Conservation (phyloP, 2,329 filamentous ascomycete species). For the Neofusicoccum sp. region DNA sequence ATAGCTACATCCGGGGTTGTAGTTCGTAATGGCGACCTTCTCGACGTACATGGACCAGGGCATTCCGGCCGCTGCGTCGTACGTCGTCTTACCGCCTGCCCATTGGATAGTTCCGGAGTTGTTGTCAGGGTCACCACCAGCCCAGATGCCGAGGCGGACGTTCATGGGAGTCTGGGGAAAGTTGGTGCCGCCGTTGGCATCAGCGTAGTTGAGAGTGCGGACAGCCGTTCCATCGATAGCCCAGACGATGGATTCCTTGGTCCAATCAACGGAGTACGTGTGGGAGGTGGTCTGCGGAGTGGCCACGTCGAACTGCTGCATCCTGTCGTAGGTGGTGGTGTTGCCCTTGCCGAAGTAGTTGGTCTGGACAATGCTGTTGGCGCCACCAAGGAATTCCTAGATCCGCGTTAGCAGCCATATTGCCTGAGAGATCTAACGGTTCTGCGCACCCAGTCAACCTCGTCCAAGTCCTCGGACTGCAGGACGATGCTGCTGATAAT, state of each 20-base stretch:
- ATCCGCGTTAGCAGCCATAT: neutral
- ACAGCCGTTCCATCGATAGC: constrained; percentile 66
- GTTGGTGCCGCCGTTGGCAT: constrained; percentile 56
- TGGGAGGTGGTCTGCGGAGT: constrained; percentile 59
- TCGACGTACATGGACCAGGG: constrained; percentile 55
- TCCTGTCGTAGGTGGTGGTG: constrained; percentile 67
- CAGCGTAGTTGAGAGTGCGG: constrained; percentile 60
- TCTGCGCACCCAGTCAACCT: constrained; percentile 65
- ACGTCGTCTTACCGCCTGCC: constrained; percentile 61
- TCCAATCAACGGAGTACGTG: constrained; percentile 73
- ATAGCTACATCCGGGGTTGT: constrained; percentile 52
- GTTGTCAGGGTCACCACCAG: constrained; percentile 47
- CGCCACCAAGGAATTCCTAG: constrained; percentile 68
- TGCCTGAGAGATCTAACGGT: neutral
- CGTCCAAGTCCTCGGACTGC: constrained; percentile 79
- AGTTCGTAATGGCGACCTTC: constrained; percentile 52
- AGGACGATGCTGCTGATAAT: constrained; percentile 81
- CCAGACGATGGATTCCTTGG: constrained; percentile 63
- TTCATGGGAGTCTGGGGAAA: constrained; percentile 79
- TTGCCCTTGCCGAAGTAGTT: constrained; percentile 79
- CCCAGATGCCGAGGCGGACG: constrained; percentile 47
- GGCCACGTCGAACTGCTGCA: constrained; percentile 59
- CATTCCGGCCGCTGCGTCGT: constrained; percentile 37
- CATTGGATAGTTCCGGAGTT: constrained; percentile 60
- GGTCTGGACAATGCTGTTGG: constrained; percentile 61